Evolutionary conservation across 2,329 filamentous ascomycete genomes (phyloP), one percentile per base, ranked within the genome.

Genomic region (Calonectria naviculata): DNA sequence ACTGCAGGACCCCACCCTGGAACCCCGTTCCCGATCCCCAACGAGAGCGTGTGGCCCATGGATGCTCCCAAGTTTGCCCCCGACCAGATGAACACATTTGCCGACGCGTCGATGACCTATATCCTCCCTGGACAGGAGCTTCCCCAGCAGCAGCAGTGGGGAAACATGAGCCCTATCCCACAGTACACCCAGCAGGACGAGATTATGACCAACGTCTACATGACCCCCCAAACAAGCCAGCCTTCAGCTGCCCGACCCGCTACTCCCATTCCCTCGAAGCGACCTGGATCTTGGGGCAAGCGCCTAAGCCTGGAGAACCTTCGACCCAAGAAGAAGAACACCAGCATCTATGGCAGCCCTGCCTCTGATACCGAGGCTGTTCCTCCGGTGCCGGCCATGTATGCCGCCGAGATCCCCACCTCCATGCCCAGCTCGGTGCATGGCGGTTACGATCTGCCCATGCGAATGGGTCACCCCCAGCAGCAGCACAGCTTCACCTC

Each of bases 1-100:
- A 76, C 78, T 31, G 71, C 75, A 61, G 83, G 82, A 3, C 84
- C 81, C 70, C 84, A 85, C 71, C 84, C 84, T 1, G 84, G 83
- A 61, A 85, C 84, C 13, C 83, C 83, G 5, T 83, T 83, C 73
- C 80, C 80, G 4, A 84, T 85, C 52, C 84, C 84, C 19, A 82
- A 81, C 64, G 83, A 84, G 69, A 76, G 75, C 12, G 77, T 79
- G 28, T 83, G 83, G 81, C 80, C 83, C 4, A 75, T 81, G n/a
- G 82, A 84, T 49, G 81, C 82, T 6, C 83, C 83, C 64, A 83
- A 83, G 73, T 84, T 84, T 68, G 82, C 82, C 9, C 82, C 83
- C 10, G 83, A 84, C 68, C 81, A 83, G 68, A 76, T 82, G 74
- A 79, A 79, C 66, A 80, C 79, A 12, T 80, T 81, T 28, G 76